Evolutionary conservation across 208 protist genomes (phyloP).

Genomic region (Trichomonas tenax): DNA sequence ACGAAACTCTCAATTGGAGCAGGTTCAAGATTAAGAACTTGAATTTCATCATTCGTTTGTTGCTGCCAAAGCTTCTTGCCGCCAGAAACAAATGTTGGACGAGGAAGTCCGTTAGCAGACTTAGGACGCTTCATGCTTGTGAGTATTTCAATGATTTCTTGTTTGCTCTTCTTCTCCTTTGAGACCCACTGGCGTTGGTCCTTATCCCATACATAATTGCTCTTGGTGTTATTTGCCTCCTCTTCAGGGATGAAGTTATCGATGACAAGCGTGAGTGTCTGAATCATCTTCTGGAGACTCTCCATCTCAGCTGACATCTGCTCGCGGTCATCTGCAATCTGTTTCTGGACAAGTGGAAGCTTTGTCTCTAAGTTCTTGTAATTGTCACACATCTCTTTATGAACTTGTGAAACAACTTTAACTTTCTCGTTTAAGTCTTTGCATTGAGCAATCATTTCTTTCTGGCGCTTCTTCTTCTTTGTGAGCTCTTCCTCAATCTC

Average conservation of each 20-base stretch:
- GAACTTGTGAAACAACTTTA: not conserved
- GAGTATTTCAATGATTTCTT: not conserved
- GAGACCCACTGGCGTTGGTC: not conserved
- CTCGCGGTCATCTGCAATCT: not conserved
- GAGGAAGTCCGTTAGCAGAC: not conserved
- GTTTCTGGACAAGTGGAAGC: not conserved
- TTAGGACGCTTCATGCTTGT: not conserved
- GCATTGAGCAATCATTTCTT: not conserved
- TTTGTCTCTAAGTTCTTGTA: not conserved
- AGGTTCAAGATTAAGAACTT: not conserved
- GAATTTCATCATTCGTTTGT: not conserved
- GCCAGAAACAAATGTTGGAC: not conserved
- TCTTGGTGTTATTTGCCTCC: not conserved
- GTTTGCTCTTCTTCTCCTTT: not conserved
- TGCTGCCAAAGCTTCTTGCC: not conserved
- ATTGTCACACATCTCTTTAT: not conserved
- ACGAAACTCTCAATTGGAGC: not conserved
- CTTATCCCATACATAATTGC: not conserved
- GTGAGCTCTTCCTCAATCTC: not conserved
- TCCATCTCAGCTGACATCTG: not conserved
- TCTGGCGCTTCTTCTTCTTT: not conserved
- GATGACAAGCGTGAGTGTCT: not conserved
- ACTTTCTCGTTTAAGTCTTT: not conserved
- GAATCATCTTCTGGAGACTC: not conserved
- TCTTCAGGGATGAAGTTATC: not conserved